Evolutionary conservation across 805 yeast genomes (phyloP).

Genomic region (Ogataea polymorpha): DNA sequence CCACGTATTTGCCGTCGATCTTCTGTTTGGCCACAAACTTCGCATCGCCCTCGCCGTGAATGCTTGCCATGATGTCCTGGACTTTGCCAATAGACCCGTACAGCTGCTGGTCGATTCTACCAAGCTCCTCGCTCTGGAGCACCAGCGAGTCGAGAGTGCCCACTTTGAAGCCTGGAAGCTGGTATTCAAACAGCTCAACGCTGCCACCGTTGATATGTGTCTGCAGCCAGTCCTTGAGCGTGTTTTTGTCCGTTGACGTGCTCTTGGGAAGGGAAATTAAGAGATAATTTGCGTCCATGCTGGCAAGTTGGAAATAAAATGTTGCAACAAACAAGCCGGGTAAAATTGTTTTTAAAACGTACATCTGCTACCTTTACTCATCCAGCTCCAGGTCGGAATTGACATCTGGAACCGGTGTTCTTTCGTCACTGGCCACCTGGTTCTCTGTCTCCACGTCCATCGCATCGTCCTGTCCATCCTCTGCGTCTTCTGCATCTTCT

Average conservation of each 20-base stretch:
- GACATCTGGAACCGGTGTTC: background rate
- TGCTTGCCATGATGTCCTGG: slow-evolving; percentile 62
- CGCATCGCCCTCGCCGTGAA: slow-evolving; percentile 35
- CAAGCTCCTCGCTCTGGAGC: slow-evolving; percentile 84
- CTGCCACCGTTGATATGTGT: slow-evolving; percentile 53
- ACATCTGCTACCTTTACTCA: slow-evolving; percentile 5
- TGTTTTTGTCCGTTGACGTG: slow-evolving; percentile 28
- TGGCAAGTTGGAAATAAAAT: slow-evolving; percentile 9
- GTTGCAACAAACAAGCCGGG: slow-evolving; percentile 18
- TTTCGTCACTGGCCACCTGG: background rate
- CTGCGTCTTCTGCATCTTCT: slow-evolving; percentile 6
- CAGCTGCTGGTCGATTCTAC: slow-evolving; percentile 78
- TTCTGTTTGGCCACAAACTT: slow-evolving; percentile 22
- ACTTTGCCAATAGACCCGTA: slow-evolving; percentile 66
- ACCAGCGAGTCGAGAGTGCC: slow-evolving; percentile 93
- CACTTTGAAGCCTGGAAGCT: slow-evolving; percentile 83
- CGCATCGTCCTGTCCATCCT: slow-evolving; percentile 2
- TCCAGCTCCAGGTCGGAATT: slow-evolving; percentile 16
- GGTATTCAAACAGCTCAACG: slow-evolving; percentile 53
- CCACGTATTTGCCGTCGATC: slow-evolving; percentile 45
- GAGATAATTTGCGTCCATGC: slow-evolving; percentile 28
- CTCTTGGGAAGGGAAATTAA: slow-evolving; percentile 31
- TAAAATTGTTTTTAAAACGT: slow-evolving; percentile 3
- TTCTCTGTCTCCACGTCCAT: background rate
- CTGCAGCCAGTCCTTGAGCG: slow-evolving; percentile 48